Base-by-base conservation (phyloP, 495 filamentous ascomycete genomes). In the Trichoderma asperelloides region DNA sequence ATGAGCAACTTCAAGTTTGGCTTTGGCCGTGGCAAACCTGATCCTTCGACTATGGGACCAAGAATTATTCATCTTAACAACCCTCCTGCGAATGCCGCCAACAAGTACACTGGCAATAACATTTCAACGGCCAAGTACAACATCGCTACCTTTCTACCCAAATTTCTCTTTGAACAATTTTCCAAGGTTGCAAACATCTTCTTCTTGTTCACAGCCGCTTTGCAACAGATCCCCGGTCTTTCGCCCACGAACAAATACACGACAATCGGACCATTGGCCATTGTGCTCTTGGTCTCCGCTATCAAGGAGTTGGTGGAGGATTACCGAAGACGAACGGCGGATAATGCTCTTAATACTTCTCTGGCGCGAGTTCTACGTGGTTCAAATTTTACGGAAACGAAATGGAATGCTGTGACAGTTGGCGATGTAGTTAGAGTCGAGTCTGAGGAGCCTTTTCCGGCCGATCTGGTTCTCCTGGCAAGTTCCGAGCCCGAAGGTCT, bases 71-170 rank as follows among this genome's bases (percentile, higher is more conserved):
- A 96, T 75, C 85, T 99, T 75, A 99, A 99, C 82, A 98, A 99
- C 75, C 92, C 94, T 11, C 93, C 94, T 5, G 94, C 94, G 25
- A 99, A 99, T 75, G 81, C 87, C 33, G 81, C 79, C 65, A 92
- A 93, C 81, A 95, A 92, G 74, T 97, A 93, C 77, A 84, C 93
- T 67, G 90, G 94, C 83, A 99, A 99, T 75, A 91, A 97, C 75
- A 89, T 99, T 60, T 97, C 94, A 8, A 99, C 96, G 2, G 89
- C 96, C 70, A 99, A 99, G 75, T 99, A 99, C 84, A 99, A 98
- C 76, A 71, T 93, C 73, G 82, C 90, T 64, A 97, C 92, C n/a
- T 98, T 98, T 76, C 72, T 97, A 33, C 94, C 95, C 62, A 99
- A 99, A 77, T 99, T 99, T 80, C 81, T 99, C 25, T 96, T 93